Evolutionary conservation across 1,284 basidiomycete species (phyloP), one percentile per base, ranked within the genome.

Genomic region (Papiliotrema laurentii): DNA sequence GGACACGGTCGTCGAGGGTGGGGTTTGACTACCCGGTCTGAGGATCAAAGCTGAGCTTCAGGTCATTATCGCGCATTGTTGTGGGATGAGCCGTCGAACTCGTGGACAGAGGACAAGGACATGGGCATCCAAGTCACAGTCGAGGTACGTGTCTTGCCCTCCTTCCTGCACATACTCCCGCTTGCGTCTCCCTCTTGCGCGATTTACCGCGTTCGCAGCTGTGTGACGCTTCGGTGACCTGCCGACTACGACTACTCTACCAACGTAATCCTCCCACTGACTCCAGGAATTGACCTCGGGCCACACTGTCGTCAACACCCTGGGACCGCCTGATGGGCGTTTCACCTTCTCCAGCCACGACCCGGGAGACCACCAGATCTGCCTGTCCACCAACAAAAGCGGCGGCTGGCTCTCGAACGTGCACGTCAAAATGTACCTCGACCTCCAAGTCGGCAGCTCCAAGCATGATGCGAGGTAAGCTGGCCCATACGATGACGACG

Each of bases 281-380:
- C 4, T 11, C 10, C 49, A 71, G 66, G 68, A 72, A 58, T 45
- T 71, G 33, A 34, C 57, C 7, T 55, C 58, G 6, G 58, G 59
- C 5, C 55, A 63, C 34, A 45, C 44, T 7, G 86, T 94, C 26
- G 90, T 91, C 35, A 86, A 87, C 62, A 92, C 91, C 2, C 84
- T 84, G 16, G 96, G 94, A 0, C 87, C 91, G 5, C 78, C 84
- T 6, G 87, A 96, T 49, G 88, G 94, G 42, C 84, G 84, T 56
- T 98, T 98, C 75, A 97, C 94, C 0, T 98, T 98, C 69, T 96
- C 94, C 18, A 93, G 91, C 2, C 90, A 97, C 74, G 90, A 94
- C 56, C 81, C 92, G 49, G 94, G 93, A 47, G 93, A 97, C 77
- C 96, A 99, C 75, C 84, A 88, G 49, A 96, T 99, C 69, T 99